These are phyloP conservation scores for Diaporthe sp. DNA, from an alignment of 2,329 filamentous ascomycete species.

Conservation along the genomic window DNA sequence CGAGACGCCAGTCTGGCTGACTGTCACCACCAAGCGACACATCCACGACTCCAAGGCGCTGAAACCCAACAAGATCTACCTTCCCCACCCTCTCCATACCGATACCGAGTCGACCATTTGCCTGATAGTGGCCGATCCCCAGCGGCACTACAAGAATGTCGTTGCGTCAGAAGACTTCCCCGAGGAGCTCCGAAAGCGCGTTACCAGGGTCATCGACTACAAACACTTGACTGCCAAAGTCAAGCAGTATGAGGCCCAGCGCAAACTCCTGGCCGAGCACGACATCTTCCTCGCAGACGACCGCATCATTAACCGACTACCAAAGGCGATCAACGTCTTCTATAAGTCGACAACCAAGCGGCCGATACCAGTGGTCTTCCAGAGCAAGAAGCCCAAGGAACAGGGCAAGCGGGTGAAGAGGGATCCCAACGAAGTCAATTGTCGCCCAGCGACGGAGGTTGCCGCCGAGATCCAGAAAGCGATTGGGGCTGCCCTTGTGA, in stretches of 20 bases:
- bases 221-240: constrained; percentile 86
- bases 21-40: constrained; percentile 74
- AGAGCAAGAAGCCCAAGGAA: constrained; percentile 62
- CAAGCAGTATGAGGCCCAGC: constrained; percentile 87
- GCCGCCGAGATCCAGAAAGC: constrained; percentile 86
- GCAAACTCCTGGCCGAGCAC: constrained; percentile 87
- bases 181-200: constrained; percentile 72
- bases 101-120: constrained; percentile 79
- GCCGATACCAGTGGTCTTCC: constrained; percentile 84
- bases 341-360: constrained; percentile 87
- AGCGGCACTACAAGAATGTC: constrained; percentile 91
- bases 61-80: constrained; percentile 84
- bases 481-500: constrained; percentile 81
- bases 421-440: constrained; percentile 54
- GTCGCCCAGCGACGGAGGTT: constrained; percentile 73
- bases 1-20: constrained; percentile 72
- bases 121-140: constrained; percentile 84
- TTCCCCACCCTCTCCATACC: constrained; percentile 82
- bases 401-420: constrained; percentile 71
- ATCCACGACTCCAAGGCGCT: constrained; percentile 80
- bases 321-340: constrained; percentile 87
- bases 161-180: constrained; percentile 81
- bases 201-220: constrained; percentile 83
- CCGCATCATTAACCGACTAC: constrained; percentile 80
- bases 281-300: constrained; percentile 96